A percentile compares a stretch with the other conserved stretches of the same genome.
Evolutionary conservation across 306 rosid species (phyloP).

Genomic region (Dryas octopetala): DNA sequence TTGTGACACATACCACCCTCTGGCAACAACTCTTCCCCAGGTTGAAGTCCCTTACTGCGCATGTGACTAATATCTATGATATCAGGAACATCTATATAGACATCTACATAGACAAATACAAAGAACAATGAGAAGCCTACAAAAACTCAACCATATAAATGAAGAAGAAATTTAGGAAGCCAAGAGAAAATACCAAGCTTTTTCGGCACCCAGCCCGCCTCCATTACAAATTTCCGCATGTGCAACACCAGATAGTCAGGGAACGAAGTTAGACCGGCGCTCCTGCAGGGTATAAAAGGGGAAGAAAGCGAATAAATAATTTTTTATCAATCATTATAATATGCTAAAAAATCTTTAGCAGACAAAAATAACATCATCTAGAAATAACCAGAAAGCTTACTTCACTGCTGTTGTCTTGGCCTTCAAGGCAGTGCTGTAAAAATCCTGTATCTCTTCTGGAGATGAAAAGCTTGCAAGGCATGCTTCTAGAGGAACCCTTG

Average conservation of each 20-base stretch:
- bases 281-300: constrained; percentile 38
- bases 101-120: constrained; percentile 60
- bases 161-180: constrained; percentile 11
- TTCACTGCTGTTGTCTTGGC: constrained; percentile 84
- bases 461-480: constrained; percentile 84
- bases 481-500: constrained; percentile 92
- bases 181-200: constrained; percentile 69
- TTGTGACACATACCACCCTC: constrained; percentile 62
- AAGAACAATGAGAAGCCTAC: constrained; percentile 1
- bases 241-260: constrained; percentile 96
- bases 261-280: constrained; percentile 84
- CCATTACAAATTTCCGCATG: constrained; percentile 96
- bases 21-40: constrained; percentile 80
- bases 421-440: constrained; percentile 86
- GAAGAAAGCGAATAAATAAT: background rate
- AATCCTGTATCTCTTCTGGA: constrained; percentile 92
- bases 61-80: constrained; percentile 85
- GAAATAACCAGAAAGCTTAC: constrained; percentile 45
- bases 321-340: background rate
- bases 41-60: constrained; percentile 79
- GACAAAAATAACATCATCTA: no score
- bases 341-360: background rate
- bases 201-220: constrained; percentile 93
- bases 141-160: background rate
- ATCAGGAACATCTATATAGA: constrained; percentile 92